Conservation (phyloP, 768 basidiomycete genomes). For the Suillus lakei region DNA sequence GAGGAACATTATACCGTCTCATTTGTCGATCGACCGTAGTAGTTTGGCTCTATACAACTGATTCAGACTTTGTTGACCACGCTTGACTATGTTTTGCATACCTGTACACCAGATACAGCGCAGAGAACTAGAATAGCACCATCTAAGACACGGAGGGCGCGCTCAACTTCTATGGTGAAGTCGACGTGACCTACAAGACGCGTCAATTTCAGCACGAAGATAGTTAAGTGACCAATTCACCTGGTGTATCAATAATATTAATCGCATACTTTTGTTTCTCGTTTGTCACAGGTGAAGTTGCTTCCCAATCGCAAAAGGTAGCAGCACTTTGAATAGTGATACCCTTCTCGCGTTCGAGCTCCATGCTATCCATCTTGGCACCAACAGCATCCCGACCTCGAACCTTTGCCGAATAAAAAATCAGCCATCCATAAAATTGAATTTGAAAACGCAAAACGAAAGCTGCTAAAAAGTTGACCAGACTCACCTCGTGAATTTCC, state of each 20-base stretch:
- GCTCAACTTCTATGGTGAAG: constrained; percentile 99
- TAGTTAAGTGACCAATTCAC: constrained; percentile 40
- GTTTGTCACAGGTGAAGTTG: constrained; percentile 60
- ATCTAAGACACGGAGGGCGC: constrained; percentile 93
- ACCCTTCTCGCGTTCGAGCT: constrained; percentile 97
- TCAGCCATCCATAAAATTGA: constrained; percentile 10
- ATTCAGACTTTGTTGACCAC: background rate
- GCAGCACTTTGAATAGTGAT: constrained; percentile 99
- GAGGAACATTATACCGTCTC: constrained; percentile 94
- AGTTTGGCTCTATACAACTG: constrained; percentile 79
- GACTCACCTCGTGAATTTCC: constrained; percentile 92
- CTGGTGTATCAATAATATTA: constrained; percentile 99
- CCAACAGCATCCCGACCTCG: constrained; percentile 94
- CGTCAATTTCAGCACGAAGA: background rate
- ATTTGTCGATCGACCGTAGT: constrained; percentile 99
- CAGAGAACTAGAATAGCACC: constrained; percentile 96
- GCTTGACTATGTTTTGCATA: constrained; percentile 31
- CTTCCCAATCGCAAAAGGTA: constrained; percentile 97
- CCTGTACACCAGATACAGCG: constrained; percentile 96
- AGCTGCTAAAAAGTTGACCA: background rate
- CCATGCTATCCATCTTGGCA: constrained; percentile 99
- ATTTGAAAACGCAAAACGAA: background rate
- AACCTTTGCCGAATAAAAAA: constrained; percentile 52
- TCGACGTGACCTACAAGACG: constrained; percentile 88
- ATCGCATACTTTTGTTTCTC: constrained; percentile 85